A percentile compares a stretch with the other conserved stretches of the same genome.
phyloP scores from a whole-genome alignment of 148 eudicot species.

The Camellia japonica region DNA sequence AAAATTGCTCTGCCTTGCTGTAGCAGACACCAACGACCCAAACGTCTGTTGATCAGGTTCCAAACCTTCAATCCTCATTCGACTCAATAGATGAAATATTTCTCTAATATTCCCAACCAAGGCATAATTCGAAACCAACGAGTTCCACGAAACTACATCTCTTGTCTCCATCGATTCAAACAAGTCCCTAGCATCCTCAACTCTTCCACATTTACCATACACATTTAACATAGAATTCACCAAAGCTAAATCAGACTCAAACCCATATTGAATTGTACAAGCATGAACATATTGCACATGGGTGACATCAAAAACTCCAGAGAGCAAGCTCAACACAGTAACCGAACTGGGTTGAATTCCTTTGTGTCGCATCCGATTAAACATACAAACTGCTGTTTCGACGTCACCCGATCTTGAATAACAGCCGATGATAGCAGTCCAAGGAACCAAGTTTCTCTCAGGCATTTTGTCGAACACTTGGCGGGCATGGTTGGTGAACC shows the following conservation, averaged over 20 bases:
- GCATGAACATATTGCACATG: slow-evolving; percentile 55
- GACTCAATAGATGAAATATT: slow-evolving; percentile 32
- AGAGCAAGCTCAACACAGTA: slow-evolving; percentile 53
- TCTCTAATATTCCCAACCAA: slow-evolving; percentile 40
- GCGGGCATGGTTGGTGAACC: slow-evolving; percentile 39
- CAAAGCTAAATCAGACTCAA: slow-evolving; percentile 41
- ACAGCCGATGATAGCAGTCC: slow-evolving; percentile 81
- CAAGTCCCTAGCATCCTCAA: slow-evolving; percentile 48
- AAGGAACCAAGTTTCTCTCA: slow-evolving; percentile 62
- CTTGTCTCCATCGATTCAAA: slow-evolving; percentile 56
- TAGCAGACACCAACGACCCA: slow-evolving; percentile 47
- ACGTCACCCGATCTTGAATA: slow-evolving; percentile 46
- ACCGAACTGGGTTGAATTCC: slow-evolving; percentile 54
- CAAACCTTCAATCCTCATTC: slow-evolving; percentile 57
- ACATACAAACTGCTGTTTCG: slow-evolving; percentile 39
- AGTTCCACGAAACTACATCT: slow-evolving; percentile 90
- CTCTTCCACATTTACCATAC: slow-evolving; percentile 67
- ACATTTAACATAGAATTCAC: slow-evolving; percentile 56
- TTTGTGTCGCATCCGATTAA: slow-evolving; percentile 55
- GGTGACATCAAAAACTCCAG: slow-evolving; percentile 46
- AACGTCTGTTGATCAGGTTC: slow-evolving; percentile 70
- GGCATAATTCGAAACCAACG: slow-evolving; percentile 62
- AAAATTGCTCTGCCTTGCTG: slow-evolving; percentile 34
- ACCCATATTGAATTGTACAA: slow-evolving; percentile 45
- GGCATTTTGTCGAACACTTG: slow-evolving; percentile 77